Conservation (phyloP, 164 flowering plant genomes). For the Echeveria elegans region DNA sequence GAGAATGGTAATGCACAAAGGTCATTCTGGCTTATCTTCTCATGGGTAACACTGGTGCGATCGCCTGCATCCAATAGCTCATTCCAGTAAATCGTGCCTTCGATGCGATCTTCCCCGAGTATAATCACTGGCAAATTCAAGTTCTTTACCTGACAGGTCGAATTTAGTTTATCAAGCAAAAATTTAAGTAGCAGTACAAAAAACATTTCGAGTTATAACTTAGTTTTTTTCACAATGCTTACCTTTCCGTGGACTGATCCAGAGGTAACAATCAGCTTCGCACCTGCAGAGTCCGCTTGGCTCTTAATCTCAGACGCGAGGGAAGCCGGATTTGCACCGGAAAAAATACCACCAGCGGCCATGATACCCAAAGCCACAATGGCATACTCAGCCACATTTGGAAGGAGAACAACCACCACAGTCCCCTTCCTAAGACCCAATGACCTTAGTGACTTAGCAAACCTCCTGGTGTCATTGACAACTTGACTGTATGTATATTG, state of each 20-base stretch:
- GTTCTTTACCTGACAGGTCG: conserved; percentile 47
- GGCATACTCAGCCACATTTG: conserved; percentile 78
- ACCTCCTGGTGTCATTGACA: conserved; percentile 42
- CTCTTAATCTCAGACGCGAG: conserved; percentile 72
- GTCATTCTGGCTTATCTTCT: conserved; percentile 42
- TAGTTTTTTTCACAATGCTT: not conserved
- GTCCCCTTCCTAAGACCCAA: conserved; percentile 66
- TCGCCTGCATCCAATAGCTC: conserved; percentile 68
- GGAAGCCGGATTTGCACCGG: conserved; percentile 71
- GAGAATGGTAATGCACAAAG: conserved; percentile 95
- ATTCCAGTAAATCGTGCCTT: conserved; percentile 50
- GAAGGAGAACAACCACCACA: conserved; percentile 78
- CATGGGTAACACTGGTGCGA: conserved; percentile 26
- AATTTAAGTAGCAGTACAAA: not conserved
- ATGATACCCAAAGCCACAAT: conserved; percentile 79
- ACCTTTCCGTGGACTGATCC: conserved; percentile 62
- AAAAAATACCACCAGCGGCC: conserved; percentile 90
- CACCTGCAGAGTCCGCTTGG: conserved; percentile 71
- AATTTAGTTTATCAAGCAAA: not conserved
- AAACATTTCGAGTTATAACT: no score
- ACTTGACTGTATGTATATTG: conserved; percentile 57
- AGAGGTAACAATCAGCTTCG: conserved; percentile 60
- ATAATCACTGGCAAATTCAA: conserved; percentile 50
- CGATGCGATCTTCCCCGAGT: conserved; percentile 47
- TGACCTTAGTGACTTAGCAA: conserved; percentile 70